Evolutionary conservation across 441 rosid species (phyloP).

Genomic region (Corymbia citriodora): DNA sequence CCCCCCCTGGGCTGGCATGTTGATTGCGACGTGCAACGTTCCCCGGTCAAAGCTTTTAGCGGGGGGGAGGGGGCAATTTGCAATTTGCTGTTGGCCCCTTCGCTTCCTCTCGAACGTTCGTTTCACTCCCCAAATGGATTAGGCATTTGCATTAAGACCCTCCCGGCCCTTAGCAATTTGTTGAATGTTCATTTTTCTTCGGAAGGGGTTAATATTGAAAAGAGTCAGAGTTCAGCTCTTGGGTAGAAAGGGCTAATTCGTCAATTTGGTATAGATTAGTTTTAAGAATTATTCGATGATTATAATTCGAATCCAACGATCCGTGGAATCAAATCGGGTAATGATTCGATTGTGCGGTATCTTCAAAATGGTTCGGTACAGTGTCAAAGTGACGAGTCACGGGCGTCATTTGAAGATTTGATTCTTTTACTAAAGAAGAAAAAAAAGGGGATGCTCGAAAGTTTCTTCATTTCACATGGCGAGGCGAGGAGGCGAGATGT

Average conservation of each 20-base stretch:
- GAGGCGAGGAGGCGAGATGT: background rate
- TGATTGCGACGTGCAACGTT: background rate
- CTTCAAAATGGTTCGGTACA: background rate
- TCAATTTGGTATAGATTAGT: background rate
- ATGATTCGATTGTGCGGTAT: background rate
- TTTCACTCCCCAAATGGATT: background rate
- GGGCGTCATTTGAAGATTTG: background rate
- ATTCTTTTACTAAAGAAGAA: background rate
- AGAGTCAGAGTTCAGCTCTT: background rate
- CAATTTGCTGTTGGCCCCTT: background rate
- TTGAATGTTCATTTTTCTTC: background rate
- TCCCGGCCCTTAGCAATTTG: too few relatives aligned
- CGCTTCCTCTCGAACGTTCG: background rate
- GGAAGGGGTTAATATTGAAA: background rate
- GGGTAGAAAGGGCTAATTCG: too few relatives aligned
- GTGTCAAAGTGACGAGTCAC: too few relatives aligned
- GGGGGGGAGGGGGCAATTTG: background rate
- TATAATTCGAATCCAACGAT: background rate
- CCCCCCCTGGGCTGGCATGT: background rate
- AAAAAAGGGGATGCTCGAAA: background rate
- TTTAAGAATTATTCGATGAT: background rate
- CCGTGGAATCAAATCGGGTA: fast-evolving
- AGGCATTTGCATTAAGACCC: background rate
- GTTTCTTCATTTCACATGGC: background rate
- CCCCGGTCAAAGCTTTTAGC: background rate